Conservation (phyloP, 2,329 filamentous ascomycete genomes). For the Ophiocordyceps camponoti-saundersi region DNA sequence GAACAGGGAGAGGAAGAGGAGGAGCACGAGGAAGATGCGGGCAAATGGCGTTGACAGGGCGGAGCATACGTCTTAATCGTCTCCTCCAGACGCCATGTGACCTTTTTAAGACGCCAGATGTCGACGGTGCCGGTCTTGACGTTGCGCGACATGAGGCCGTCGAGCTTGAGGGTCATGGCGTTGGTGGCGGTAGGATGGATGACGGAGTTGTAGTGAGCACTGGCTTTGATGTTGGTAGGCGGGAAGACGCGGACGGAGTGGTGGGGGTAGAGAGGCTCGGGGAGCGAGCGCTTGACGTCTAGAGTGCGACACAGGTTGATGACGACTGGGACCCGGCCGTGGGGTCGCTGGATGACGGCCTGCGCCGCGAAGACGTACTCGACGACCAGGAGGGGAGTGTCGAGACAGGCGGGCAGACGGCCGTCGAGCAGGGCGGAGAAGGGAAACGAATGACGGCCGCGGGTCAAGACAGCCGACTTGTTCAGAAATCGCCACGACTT, state of each 20-base stretch:
- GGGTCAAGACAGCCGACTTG: conserved; percentile 22
- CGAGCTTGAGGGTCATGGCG: conserved; percentile 62
- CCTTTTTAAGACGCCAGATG: conserved; percentile 76
- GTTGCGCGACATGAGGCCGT: conserved; percentile 64
- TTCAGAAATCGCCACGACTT: conserved; percentile 65
- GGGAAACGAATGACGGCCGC: conserved; percentile 58
- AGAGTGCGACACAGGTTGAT: conserved; percentile 52
- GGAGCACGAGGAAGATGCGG: conserved; percentile 12
- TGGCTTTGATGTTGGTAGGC: conserved; percentile 81
- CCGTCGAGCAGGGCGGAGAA: conserved; percentile 80
- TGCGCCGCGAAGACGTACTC: conserved; percentile 64
- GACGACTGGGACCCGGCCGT: conserved; percentile 16
- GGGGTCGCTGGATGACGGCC: conserved; percentile 41
- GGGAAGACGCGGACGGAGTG: conserved; percentile 90
- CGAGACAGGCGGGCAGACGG: conserved; percentile 68
- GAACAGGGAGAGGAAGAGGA: not conserved
- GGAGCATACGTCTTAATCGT: conserved; percentile 62
- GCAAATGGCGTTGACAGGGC: conserved; percentile 60
- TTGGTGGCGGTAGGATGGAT: conserved; percentile 78
- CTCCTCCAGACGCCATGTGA: conserved; percentile 90
- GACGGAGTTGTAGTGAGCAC: conserved; percentile 64
- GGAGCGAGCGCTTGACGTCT: conserved; percentile 62
- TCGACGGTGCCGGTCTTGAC: conserved; percentile 53
- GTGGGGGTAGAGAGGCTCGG: conserved; percentile 59
- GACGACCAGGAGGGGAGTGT: conserved; percentile 55